Percentiles rank a stretch among this genome's conserved stretches.
phyloP scores from a whole-genome alignment of 2,329 filamentous ascomycete species.

The Plenodomus biglobosus region DNA sequence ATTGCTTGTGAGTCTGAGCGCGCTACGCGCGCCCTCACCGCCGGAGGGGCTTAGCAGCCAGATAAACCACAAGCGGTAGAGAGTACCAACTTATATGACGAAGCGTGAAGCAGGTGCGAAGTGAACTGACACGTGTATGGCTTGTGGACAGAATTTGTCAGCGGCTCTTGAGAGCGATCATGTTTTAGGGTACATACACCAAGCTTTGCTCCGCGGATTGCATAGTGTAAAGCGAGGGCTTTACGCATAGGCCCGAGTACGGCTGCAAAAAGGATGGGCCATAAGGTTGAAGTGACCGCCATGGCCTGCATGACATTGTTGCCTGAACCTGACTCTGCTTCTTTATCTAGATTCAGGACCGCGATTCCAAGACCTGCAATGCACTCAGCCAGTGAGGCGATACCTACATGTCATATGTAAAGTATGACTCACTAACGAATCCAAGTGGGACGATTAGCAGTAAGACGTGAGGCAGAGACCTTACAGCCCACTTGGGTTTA shows the following conservation, averaged over 20 bases:
- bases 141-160: not conserved
- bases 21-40: not conserved
- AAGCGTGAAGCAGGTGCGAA: slow-evolving; percentile 1
- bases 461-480: not conserved
- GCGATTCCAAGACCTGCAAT: slow-evolving; percentile 2
- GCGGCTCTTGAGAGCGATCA: not conserved
- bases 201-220: not conserved
- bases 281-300: slow-evolving; percentile 2
- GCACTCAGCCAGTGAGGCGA: not conserved
- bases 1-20: not conserved
- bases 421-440: not conserved
- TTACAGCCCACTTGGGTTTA: not conserved
- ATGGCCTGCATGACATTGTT: slow-evolving; percentile 1
- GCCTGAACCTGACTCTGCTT: not conserved
- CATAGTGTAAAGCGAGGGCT: not conserved
- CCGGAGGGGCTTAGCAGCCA: not conserved
- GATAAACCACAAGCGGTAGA: not conserved
- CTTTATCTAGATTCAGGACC: not conserved
- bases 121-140: not conserved
- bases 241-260: slow-evolving; percentile 1
- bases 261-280: slow-evolving; percentile 4
- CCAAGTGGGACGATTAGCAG: not conserved
- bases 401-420: not conserved
- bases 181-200: not conserved
- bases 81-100: not conserved